phyloP scores from a whole-genome alignment of 1,139 yeast genomes.

The Scheffersomyces titani region DNA sequence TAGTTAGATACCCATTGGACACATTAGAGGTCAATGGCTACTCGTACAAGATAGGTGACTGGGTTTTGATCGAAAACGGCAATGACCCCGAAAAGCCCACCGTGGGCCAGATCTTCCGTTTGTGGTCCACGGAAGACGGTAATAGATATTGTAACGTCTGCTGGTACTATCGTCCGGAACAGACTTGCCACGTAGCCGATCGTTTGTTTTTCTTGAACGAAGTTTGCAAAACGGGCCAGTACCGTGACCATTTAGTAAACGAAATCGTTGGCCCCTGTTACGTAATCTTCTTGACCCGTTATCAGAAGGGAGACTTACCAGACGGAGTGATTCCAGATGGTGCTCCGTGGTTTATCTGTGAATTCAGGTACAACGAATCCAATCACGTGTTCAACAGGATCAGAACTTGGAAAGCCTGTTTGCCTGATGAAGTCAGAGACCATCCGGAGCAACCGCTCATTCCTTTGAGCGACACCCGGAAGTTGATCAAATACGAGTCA shows the following conservation, averaged over 20 bases:
- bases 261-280: slow-evolving; percentile 93
- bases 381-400: slow-evolving; percentile 91
- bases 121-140: slow-evolving; percentile 88
- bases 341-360: slow-evolving; percentile 91
- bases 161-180: slow-evolving; percentile 98
- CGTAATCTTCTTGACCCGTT: slow-evolving; percentile 91
- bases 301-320: slow-evolving; percentile 94
- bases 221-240: slow-evolving; percentile 95
- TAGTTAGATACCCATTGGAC: slow-evolving; percentile 75
- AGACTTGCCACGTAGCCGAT: slow-evolving; percentile 91
- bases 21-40: slow-evolving; percentile 70
- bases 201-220: slow-evolving; percentile 88
- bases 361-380: slow-evolving; percentile 87
- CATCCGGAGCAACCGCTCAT: slow-evolving; percentile 78
- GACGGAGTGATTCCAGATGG: slow-evolving; percentile 58
- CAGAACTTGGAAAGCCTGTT: slow-evolving; percentile 97
- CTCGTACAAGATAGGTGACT: slow-evolving; percentile 84
- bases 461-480: slow-evolving; percentile 55
- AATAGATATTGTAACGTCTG: slow-evolving; percentile 90
- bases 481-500: slow-evolving; percentile 73
- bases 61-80: slow-evolving; percentile 86
- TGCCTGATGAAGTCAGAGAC: slow-evolving; percentile 94
- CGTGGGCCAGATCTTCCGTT: slow-evolving; percentile 88
- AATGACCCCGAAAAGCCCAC: slow-evolving; percentile 89
- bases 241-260: slow-evolving; percentile 86